Conservation (phyloP, 768 basidiomycete genomes). For the Gymnopilus junonius region DNA sequence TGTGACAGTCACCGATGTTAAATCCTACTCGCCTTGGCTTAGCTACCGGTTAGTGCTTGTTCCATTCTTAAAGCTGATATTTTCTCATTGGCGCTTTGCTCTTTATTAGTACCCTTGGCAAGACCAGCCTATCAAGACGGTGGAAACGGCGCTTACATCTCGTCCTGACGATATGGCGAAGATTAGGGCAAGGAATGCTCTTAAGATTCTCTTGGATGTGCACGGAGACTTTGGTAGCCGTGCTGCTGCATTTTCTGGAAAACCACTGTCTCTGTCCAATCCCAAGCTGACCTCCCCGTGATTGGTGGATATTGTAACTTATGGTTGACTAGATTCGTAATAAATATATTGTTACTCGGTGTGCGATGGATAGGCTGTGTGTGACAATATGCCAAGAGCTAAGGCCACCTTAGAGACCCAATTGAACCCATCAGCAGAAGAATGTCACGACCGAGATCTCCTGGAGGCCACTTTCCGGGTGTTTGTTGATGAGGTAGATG, state of each 20-base stretch:
- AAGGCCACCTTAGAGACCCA: slow-evolving; percentile 19
- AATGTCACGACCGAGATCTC: slow-evolving; percentile 29
- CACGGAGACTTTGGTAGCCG: slow-evolving; percentile 86
- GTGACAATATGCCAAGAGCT: neutral
- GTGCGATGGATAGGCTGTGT: slow-evolving; percentile 6
- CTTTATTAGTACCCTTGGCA: slow-evolving; percentile 85
- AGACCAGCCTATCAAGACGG: slow-evolving; percentile 58
- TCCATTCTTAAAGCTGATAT: slow-evolving; percentile 25
- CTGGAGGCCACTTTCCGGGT: slow-evolving; percentile 21
- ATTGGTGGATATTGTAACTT: slow-evolving; percentile 21
- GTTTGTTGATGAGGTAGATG: slow-evolving; percentile 36
- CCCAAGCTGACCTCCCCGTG: slow-evolving; percentile 40
- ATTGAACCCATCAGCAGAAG: slow-evolving; percentile 20
- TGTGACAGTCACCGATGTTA: slow-evolving; percentile 18
- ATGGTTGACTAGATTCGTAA: slow-evolving; percentile 10
- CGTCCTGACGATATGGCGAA: slow-evolving; percentile 84
- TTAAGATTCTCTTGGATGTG: slow-evolving; percentile 89
- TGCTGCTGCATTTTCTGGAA: slow-evolving; percentile 43
- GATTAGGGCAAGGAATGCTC: slow-evolving; percentile 91
- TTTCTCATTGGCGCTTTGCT: slow-evolving; percentile 24
- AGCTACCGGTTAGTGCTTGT: slow-evolving; percentile 51
- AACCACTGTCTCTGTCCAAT: slow-evolving; percentile 43
- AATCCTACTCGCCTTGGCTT: slow-evolving; percentile 16
- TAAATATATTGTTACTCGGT: slow-evolving; percentile 12
- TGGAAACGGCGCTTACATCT: slow-evolving; percentile 72